phyloP scores from a whole-genome alignment of 148 eudicot species.

The Chenopodium berlandieri region DNA sequence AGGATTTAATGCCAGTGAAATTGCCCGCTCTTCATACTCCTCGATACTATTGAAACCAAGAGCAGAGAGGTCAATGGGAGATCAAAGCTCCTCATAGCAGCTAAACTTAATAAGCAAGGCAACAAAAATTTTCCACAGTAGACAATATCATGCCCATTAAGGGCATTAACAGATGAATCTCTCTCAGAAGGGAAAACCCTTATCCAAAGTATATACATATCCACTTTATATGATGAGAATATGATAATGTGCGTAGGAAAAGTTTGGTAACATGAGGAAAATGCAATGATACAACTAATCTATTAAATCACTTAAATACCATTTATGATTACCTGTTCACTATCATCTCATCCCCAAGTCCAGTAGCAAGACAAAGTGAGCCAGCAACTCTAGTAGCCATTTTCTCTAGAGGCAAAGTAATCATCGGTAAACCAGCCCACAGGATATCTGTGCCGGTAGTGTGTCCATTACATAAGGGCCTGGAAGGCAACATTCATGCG shows the following conservation, averaged over 20 bases:
- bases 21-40: constrained; percentile 86
- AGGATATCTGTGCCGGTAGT: constrained; percentile 96
- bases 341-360: constrained; percentile 87
- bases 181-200: not conserved
- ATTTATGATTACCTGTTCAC: constrained; percentile 52
- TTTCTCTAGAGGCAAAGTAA: constrained; percentile 85
- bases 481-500: constrained; percentile 18
- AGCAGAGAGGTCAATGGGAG: constrained; percentile 5
- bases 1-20: constrained; percentile 67
- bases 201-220: not conserved
- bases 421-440: constrained; percentile 98
- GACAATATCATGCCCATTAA: not conserved
- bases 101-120: not conserved
- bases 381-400: constrained; percentile 99
- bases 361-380: constrained; percentile 89
- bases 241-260: not conserved
- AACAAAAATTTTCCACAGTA: not conserved
- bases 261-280: not conserved
- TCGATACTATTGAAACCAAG: constrained; percentile 49
- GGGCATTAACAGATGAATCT: not conserved
- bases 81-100: not conserved
- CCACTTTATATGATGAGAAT: not conserved
- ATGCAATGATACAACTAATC: not conserved
- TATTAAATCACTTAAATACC: not conserved
- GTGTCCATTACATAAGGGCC: constrained; percentile 96